These are phyloP conservation scores for Plasmodium vivax DNA, from an alignment of 169 alveolate genomes.

Conservation along the genomic window DNA sequence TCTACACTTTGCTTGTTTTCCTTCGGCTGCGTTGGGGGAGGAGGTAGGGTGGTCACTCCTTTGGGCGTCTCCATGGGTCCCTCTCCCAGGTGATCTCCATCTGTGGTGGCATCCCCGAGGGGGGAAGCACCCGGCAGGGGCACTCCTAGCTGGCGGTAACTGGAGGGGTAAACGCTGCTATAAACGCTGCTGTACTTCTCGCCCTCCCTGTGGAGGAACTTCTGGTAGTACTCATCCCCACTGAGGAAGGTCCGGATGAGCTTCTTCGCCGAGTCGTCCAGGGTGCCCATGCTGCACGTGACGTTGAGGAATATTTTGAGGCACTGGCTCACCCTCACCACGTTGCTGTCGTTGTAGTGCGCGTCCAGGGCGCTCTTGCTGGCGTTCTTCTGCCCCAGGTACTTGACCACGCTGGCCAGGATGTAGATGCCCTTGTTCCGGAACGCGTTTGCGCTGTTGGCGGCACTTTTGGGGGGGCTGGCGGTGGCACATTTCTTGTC, in stretches of 20 bases:
- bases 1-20: conserved; percentile 46
- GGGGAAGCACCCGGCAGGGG: background rate
- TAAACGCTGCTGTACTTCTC: conserved; percentile 61
- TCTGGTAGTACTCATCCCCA: conserved; percentile 52
- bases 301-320: conserved; percentile 33
- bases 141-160: background rate
- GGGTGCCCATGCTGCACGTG: background rate
- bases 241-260: conserved; percentile 27
- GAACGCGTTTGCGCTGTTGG: background rate
- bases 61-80: background rate
- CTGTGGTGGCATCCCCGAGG: background rate
- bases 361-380: background rate
- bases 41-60: background rate
- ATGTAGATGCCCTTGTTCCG: conserved; percentile 48
- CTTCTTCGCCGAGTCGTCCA: conserved; percentile 15
- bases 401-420: conserved; percentile 37
- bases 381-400: conserved; percentile 7
- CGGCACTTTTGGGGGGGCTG: background rate
- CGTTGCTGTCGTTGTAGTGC: conserved; percentile 63
- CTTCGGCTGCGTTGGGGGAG: background rate
- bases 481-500: too few relatives aligned
- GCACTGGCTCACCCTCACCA: conserved; percentile 62
- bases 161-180: background rate
- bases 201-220: conserved; percentile 48
- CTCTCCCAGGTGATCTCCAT: background rate